Percentiles rank a stretch among this genome's conserved stretches.
These are phyloP conservation scores for Artomyces pyxidatus DNA, from an alignment of 768 basidiomycete genomes.

Conservation along the genomic window DNA sequence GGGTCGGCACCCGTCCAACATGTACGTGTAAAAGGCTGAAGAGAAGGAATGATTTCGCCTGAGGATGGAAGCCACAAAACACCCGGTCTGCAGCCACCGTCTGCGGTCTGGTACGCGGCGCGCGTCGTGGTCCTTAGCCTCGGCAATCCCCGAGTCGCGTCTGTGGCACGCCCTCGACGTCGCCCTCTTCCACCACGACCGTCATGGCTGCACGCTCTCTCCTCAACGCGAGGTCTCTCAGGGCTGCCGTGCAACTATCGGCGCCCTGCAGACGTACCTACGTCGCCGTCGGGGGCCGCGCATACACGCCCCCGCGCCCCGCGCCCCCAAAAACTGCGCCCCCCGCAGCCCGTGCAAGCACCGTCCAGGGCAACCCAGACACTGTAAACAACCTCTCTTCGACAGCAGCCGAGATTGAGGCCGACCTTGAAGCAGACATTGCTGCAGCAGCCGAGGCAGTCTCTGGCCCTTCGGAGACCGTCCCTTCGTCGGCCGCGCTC, in stretches of 20 bases:
- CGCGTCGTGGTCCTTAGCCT: too few relatives aligned
- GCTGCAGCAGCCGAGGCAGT: slow-evolving; percentile 8
- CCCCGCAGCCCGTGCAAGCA: slow-evolving; percentile 23
- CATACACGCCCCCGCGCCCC: slow-evolving; percentile 4
- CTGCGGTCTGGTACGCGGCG: too few relatives aligned
- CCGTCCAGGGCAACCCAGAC: slow-evolving; percentile 16
- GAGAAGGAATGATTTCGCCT: too few relatives aligned
- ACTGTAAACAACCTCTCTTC: slow-evolving; percentile 19
- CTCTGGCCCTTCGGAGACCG: slow-evolving; percentile 13
- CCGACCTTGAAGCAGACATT: slow-evolving; percentile 17
- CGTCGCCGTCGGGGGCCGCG: slow-evolving; percentile 2
- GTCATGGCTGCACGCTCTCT: neutral
- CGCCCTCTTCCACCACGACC: neutral
- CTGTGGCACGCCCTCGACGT: too few relatives aligned
- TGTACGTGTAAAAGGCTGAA: too few relatives aligned
- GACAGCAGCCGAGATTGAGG: slow-evolving; percentile 17
- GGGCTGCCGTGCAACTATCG: slow-evolving; percentile 1
- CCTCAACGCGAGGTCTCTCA: neutral
- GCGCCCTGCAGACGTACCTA: slow-evolving; percentile 5
- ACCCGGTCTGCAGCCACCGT: too few relatives aligned
- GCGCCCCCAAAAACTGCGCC: slow-evolving; percentile 8
- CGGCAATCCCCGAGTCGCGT: neutral
- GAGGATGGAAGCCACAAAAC: too few relatives aligned
- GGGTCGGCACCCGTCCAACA: too few relatives aligned
- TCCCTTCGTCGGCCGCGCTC: slow-evolving; percentile 17